phyloP scores from a whole-genome alignment of 768 basidiomycete species.

The Ramaria sp. region DNA sequence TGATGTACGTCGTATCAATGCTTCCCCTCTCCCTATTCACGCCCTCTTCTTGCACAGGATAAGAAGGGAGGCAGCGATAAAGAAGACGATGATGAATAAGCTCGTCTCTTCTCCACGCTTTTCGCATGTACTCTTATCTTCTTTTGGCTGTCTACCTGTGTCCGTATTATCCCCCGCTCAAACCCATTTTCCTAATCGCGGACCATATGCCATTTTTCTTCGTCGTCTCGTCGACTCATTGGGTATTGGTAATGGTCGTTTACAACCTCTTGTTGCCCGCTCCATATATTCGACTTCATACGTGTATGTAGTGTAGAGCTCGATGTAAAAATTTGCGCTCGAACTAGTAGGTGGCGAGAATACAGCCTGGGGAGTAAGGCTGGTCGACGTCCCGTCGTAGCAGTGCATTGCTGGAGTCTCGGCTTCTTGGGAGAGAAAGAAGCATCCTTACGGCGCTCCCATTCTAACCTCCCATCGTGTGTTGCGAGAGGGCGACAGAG shows the following conservation, averaged over 20 bases:
- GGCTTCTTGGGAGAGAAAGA: too few relatives aligned
- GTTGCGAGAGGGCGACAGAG: too few relatives aligned
- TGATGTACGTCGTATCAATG: conserved; percentile 24
- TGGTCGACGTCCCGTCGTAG: too few relatives aligned
- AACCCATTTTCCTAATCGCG: background rate
- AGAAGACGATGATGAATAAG: conserved; percentile 37
- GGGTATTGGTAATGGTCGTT: background rate
- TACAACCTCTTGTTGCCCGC: background rate
- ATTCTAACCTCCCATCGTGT: too few relatives aligned
- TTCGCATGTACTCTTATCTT: background rate
- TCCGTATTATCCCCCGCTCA: background rate
- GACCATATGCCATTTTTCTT: background rate
- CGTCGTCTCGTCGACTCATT: background rate
- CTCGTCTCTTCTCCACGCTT: conserved; percentile 3
- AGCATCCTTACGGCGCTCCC: too few relatives aligned
- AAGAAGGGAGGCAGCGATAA: conserved; percentile 28
- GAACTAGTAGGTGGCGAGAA: too few relatives aligned
- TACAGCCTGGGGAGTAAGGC: too few relatives aligned
- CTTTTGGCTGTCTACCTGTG: background rate
- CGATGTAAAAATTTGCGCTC: conserved; percentile 5
- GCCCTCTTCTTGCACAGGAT: conserved; percentile 14
- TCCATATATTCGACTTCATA: conserved; percentile 3
- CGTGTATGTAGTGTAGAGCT: conserved; percentile 9
- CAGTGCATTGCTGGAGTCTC: too few relatives aligned
- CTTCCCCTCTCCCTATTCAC: background rate